phyloP scores from a whole-genome alignment of 768 basidiomycete species.

The Psilocybe sp. region DNA sequence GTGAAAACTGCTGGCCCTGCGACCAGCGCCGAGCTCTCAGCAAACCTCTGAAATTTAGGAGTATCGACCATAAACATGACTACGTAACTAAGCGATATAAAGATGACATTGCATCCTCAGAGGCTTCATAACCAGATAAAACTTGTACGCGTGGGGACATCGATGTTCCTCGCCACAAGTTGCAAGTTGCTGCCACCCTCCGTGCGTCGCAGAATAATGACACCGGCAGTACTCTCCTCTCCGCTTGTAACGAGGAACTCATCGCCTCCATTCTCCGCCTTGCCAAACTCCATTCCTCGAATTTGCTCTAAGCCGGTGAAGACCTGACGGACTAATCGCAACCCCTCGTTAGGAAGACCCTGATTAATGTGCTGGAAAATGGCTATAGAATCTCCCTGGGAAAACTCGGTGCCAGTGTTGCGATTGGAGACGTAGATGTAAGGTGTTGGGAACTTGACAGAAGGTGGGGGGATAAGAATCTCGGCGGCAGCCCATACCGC shows the following conservation, averaged over 20 bases:
- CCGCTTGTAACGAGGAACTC: constrained; percentile 53
- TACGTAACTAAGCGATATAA: no score
- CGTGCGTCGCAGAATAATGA: constrained; percentile 53
- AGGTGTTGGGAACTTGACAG: constrained; percentile 41
- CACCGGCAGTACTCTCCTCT: constrained; percentile 49
- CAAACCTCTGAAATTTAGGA: no score
- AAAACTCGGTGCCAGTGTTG: constrained; percentile 46
- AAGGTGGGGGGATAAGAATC: constrained; percentile 55
- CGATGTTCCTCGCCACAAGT: constrained; percentile 51
- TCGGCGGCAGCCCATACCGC: constrained; percentile 54
- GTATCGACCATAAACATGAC: no score
- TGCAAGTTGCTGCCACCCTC: constrained; percentile 50
- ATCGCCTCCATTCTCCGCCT: constrained; percentile 40
- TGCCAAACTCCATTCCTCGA: constrained; percentile 63
- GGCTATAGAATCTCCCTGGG: constrained; percentile 59
- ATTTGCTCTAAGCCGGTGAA: constrained; percentile 65
- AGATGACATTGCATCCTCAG: no score
- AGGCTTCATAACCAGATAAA: constrained; percentile 44
- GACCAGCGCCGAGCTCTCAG: no score
- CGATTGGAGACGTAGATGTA: constrained; percentile 71
- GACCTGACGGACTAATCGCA: constrained; percentile 44
- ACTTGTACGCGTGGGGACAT: constrained; percentile 46
- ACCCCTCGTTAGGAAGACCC: constrained; percentile 26
- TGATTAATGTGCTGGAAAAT: constrained; percentile 49
- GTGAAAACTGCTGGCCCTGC: no score